Conservation (phyloP, 1,284 basidiomycete genomes). For the Inonotus hispidus region DNA sequence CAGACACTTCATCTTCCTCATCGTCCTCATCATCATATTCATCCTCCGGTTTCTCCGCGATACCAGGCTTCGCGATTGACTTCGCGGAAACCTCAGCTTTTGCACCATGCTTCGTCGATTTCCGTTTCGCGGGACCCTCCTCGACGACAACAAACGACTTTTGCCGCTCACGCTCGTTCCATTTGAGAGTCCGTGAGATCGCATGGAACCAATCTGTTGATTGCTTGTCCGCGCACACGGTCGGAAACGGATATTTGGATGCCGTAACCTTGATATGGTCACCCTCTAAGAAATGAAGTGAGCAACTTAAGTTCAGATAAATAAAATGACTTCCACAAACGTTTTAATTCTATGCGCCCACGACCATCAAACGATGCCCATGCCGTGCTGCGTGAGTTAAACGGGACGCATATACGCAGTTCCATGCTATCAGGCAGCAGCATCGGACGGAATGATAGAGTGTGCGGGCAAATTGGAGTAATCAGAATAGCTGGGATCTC, state of each 20-base stretch:
- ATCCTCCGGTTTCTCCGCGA: constrained; percentile 25
- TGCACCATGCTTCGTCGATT: constrained; percentile 29
- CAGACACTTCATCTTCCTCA: constrained; percentile 46
- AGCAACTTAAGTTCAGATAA: not conserved
- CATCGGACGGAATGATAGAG: constrained; percentile 98
- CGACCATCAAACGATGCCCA: constrained; percentile 99
- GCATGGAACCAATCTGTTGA: constrained; percentile 98
- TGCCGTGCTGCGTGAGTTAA: constrained; percentile 95
- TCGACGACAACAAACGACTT: constrained; percentile 98
- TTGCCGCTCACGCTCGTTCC: constrained; percentile 96
- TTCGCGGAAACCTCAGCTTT: constrained; percentile 12
- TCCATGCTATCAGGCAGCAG: constrained; percentile 98
- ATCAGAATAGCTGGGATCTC: constrained; percentile 97
- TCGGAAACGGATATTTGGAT: constrained; percentile 97
- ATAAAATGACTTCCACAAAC: constrained; percentile 44
- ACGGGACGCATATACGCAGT: constrained; percentile 95
- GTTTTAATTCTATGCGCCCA: constrained; percentile 91
- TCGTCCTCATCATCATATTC: constrained; percentile 37
- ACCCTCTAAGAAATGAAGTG: constrained; percentile 59
- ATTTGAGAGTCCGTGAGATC: constrained; percentile 93
- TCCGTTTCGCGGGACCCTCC: constrained; percentile 55
- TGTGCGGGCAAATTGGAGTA: constrained; percentile 98
- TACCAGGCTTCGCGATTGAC: constrained; percentile 11
- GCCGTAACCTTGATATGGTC: constrained; percentile 99
- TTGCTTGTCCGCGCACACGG: constrained; percentile 96